phyloP scores from a whole-genome alignment of 306 rosid genomes.

The Fagus sylvatica region DNA sequence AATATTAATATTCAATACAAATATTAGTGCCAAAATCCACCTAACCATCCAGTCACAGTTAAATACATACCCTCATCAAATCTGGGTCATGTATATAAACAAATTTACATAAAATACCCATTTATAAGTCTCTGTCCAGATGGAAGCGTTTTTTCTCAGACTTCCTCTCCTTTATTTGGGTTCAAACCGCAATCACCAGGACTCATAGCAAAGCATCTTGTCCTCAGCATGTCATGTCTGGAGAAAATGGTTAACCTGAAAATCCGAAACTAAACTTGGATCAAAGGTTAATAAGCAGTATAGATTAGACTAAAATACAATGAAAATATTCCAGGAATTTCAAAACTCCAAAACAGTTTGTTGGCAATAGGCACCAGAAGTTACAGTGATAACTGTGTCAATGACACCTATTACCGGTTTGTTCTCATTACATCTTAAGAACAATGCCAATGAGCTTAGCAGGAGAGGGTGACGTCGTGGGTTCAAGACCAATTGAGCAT shows the following conservation, averaged over 20 bases:
- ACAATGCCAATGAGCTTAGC: neutral
- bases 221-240: conserved; percentile 64
- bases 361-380: neutral
- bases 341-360: neutral
- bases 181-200: conserved; percentile 25
- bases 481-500: no score
- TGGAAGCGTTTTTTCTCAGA: conserved; percentile 25
- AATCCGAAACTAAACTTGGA: conserved; percentile 3
- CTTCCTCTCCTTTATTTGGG: conserved; percentile 33
- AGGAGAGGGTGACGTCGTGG: no score
- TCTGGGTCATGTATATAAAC: conserved; percentile 12
- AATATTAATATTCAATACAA: conserved; percentile 20
- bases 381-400: neutral
- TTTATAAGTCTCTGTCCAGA: conserved; percentile 25
- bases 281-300: neutral
- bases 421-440: neutral
- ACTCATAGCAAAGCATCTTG: conserved; percentile 45
- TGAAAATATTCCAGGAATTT: neutral
- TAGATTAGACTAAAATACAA: neutral
- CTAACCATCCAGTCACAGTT: conserved; percentile 18
- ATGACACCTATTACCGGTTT: neutral
- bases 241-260: conserved; percentile 37
- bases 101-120: conserved; percentile 25
- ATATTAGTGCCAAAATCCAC: conserved; percentile 16
- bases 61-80: conserved; percentile 14